A percentile compares a stretch with the other conserved stretches of the same genome.
Evolutionary conservation across 1,284 basidiomycete species (phyloP).

Genomic region (Ganoderma lucidum): DNA sequence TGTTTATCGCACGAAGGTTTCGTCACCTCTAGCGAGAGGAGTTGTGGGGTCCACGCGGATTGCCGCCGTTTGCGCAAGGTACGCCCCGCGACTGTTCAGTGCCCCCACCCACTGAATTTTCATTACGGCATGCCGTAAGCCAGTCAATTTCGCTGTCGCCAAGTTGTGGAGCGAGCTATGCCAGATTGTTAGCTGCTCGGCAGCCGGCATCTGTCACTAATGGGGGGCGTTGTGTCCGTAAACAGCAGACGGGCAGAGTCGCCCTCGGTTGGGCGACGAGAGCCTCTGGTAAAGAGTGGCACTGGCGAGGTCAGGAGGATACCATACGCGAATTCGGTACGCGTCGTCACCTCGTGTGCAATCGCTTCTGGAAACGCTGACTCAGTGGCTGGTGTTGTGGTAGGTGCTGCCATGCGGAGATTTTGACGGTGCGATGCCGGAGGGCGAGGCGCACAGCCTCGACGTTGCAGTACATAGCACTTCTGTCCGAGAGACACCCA

Average conservation of each 20-base stretch:
- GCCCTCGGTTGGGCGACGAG: not conserved
- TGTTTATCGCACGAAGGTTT: not conserved
- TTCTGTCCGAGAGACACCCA: conserved; percentile 3
- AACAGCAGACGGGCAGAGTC: not conserved
- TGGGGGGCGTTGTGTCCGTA: not conserved
- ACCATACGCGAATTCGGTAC: not conserved
- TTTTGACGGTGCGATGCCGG: not conserved
- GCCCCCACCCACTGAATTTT: not conserved
- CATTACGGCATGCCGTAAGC: conserved; percentile 3
- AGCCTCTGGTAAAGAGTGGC: too few relatives aligned
- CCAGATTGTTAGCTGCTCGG: not conserved
- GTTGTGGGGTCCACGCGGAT: not conserved
- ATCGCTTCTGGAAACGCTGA: not conserved
- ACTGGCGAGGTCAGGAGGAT: not conserved
- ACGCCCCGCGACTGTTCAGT: not conserved
- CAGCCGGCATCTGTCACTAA: not conserved
- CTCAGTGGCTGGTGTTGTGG: not conserved
- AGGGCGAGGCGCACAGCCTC: not conserved
- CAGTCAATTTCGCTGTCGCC: not conserved
- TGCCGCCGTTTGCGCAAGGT: conserved; percentile 3
- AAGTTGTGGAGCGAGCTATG: not conserved
- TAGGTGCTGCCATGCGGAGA: conserved; percentile 6
- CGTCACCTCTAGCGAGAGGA: not conserved
- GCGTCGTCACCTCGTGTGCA: not conserved
- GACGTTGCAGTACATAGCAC: not conserved